Conservation (phyloP, 108 stramenopile species). For the Cylindrotheca fusiformis region DNA sequence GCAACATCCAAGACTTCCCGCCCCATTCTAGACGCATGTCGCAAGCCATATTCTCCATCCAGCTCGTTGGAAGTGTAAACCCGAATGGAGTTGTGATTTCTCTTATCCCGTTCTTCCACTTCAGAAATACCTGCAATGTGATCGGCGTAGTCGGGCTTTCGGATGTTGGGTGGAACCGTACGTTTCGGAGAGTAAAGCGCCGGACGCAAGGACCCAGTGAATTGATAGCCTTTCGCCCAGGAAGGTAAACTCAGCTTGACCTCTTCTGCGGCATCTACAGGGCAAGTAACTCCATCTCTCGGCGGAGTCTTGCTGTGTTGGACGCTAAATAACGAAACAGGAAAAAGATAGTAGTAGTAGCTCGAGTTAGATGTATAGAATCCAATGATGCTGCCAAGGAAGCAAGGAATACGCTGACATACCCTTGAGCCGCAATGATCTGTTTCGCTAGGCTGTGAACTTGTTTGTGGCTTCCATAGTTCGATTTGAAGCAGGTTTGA, state of each 20-base stretch:
- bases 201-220: conserved; percentile 76
- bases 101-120: conserved; percentile 67
- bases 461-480: conserved; percentile 76
- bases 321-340: conserved; percentile 16
- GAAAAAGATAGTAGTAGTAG: neutral
- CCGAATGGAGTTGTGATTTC: conserved; percentile 67
- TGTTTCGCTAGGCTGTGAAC: conserved; percentile 75
- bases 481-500: conserved; percentile 85
- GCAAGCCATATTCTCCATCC: conserved; percentile 79
- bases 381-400: too few relatives aligned
- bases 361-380: neutral
- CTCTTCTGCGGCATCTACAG: conserved; percentile 44
- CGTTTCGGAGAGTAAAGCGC: conserved; percentile 63
- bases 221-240: conserved; percentile 64
- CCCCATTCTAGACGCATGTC: conserved; percentile 91
- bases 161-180: conserved; percentile 56
- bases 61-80: conserved; percentile 82
- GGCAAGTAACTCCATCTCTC: conserved; percentile 56
- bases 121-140: conserved; percentile 65
- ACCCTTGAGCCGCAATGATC: conserved; percentile 52
- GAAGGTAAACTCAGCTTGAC: conserved; percentile 55
- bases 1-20: conserved; percentile 95
- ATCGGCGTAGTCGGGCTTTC: conserved; percentile 80
- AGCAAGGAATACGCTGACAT: conserved; percentile 9
- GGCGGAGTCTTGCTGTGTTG: conserved; percentile 61